Base-by-base conservation (phyloP, 768 basidiomycete genomes). In the Gautieria morchelliformis region DNA sequence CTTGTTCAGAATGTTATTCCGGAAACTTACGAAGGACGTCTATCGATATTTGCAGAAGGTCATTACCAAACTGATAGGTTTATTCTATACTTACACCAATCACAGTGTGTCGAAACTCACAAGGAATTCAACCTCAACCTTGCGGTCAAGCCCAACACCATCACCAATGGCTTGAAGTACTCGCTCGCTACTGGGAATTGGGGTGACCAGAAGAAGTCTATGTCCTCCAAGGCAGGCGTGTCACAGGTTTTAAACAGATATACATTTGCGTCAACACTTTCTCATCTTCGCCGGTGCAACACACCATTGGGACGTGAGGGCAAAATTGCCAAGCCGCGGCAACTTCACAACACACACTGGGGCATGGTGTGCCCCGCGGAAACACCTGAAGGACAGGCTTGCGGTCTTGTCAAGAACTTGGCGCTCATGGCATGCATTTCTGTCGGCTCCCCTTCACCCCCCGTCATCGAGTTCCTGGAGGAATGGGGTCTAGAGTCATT, bases 281-380 rank as follows among this genome's bases (percentile, higher is more conserved):
- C 96, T 3, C 96, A 99, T 77, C 72, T 99, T 65, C 95, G 96
- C 67, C 91, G 96, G 30, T 94, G 92, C 68, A 99, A 99, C 69
- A 98, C 96, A 0, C 96, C 96, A 2, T 82, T 99, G 50, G 96
- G 96, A 56, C 87, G 96, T 59, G 96, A 98, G 70, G 94, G 94
- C 57, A 99, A 99, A 74, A 98, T 98, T 59, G 96, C 96, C 47
- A 98, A 98, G 69, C 96, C 96, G 57, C 96, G 96, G 64, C 96
- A 99, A 65, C 76, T 99, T 56, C 96, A 99, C 71, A 99, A 99
- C 66, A 97, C 96, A 0, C 96, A 99, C 65, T 99, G 96, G 96
- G 96, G 96, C 39, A 98, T 99, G 96, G 96, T 99, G 19, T 99
- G 96, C 67, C 96, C 96, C 44, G 96, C 96, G 40, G 96, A 99